Evolutionary conservation across 2,329 filamentous ascomycete species (phyloP).

Genomic region (Stachybotrys elegans): DNA sequence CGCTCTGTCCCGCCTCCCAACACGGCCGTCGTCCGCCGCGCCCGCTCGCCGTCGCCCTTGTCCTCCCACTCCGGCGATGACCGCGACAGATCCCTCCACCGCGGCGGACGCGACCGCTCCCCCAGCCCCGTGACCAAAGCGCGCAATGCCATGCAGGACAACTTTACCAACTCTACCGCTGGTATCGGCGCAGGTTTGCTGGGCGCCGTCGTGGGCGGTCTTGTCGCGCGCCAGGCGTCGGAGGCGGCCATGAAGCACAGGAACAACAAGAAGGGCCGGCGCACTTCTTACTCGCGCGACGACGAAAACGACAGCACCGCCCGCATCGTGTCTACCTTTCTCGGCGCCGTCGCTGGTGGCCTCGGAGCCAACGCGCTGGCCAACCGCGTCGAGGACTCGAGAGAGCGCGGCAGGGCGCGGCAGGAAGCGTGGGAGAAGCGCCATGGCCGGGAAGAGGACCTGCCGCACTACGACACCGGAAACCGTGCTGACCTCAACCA

Average conservation of each 20-base stretch:
- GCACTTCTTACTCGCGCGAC: conserved; percentile 17
- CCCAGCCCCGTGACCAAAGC: conserved; percentile 33
- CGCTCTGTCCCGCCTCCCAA: conserved; percentile 26
- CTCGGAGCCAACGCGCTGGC: conserved; percentile 48
- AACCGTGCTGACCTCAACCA: conserved; percentile 8
- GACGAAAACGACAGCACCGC: conserved; percentile 23
- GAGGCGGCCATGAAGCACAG: conserved; percentile 32
- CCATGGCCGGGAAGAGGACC: conserved; percentile 22
- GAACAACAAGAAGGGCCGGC: conserved; percentile 16
- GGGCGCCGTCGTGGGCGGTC: conserved; percentile 49
- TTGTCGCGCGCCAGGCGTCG: conserved; percentile 45
- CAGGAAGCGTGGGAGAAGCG: conserved; percentile 29
- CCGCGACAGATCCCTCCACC: conserved; percentile 9
- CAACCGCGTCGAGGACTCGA: conserved; percentile 34
- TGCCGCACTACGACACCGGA: conserved; percentile 18
- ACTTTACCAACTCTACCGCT: conserved; percentile 42
- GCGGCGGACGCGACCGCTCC: conserved; percentile 8
- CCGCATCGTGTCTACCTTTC: conserved; percentile 40
- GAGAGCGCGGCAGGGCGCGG: conserved; percentile 24
- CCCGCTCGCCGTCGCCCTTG: conserved; percentile 14
- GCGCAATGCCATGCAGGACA: conserved; percentile 35
- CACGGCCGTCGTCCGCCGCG: conserved; percentile 18
- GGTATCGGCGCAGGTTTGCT: conserved; percentile 48
- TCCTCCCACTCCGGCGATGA: conserved; percentile 20
- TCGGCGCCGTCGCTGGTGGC: conserved; percentile 50